Percentiles rank a stretch among this genome's conserved stretches.
Conservation (phyloP, 345 rosid species). For the Noccaea caerulescens region DNA sequence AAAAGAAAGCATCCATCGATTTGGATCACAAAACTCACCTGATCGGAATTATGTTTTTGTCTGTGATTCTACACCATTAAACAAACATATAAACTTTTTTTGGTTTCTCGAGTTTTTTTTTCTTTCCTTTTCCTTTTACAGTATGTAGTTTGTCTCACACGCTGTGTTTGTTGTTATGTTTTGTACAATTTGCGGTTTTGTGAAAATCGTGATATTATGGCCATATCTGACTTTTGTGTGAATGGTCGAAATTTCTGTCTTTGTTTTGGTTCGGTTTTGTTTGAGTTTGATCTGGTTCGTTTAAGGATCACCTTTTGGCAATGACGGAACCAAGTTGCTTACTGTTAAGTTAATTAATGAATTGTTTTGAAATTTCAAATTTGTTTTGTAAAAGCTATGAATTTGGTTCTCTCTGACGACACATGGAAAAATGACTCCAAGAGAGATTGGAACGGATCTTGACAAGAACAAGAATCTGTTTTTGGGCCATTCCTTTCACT, state of each 20-base stretch:
- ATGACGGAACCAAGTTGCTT: too few relatives aligned
- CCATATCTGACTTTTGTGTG: neutral
- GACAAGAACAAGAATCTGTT: too few relatives aligned
- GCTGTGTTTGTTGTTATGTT: neutral
- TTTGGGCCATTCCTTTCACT: too few relatives aligned
- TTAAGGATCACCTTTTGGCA: neutral
- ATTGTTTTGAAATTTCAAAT: too few relatives aligned
- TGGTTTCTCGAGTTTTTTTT: constrained; percentile 4
- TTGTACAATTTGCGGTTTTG: constrained; percentile 7
- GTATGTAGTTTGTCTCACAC: neutral
- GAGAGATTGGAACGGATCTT: too few relatives aligned
- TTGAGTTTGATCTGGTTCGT: constrained; percentile 13
- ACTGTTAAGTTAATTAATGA: too few relatives aligned
- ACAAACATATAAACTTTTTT: constrained; percentile 25
- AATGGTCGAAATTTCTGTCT: neutral
- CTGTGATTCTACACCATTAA: neutral
- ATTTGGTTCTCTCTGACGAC: too few relatives aligned
- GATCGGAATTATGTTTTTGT: constrained; percentile 20
- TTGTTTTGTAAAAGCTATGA: too few relatives aligned
- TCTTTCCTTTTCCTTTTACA: neutral
- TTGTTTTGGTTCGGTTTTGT: neutral
- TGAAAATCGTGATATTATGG: constrained; percentile 8
- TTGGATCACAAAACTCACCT: neutral
- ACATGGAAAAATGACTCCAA: too few relatives aligned
- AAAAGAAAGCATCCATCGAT: neutral